phyloP scores from a whole-genome alignment of 2,329 filamentous ascomycete species.

The Fusarium nurragi region DNA sequence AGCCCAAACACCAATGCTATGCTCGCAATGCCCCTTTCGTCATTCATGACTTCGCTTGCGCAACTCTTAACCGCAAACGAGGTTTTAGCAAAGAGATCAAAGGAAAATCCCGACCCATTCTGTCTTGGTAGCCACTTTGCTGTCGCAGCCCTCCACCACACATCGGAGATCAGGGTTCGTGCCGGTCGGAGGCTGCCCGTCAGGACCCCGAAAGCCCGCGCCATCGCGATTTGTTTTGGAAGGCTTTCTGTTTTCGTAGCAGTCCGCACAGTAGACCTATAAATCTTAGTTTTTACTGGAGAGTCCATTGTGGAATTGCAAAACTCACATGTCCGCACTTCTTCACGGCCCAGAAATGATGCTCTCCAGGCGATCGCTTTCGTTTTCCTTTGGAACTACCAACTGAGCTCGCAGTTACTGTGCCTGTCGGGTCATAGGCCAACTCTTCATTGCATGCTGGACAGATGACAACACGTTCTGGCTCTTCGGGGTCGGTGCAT shows the following conservation, averaged over 20 bases:
- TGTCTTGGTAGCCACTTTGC: slow-evolving; percentile 62
- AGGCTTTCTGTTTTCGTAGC: slow-evolving; percentile 65
- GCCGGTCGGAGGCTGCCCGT: slow-evolving; percentile 41
- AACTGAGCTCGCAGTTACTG: slow-evolving; percentile 31
- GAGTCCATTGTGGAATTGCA: not conserved
- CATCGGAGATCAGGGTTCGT: slow-evolving; percentile 56
- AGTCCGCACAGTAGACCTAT: slow-evolving; percentile 71
- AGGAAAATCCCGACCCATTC: slow-evolving; percentile 71
- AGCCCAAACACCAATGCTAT: slow-evolving; percentile 35
- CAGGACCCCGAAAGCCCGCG: slow-evolving; percentile 52
- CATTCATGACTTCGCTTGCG: slow-evolving; percentile 29
- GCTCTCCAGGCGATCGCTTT: slow-evolving; percentile 68
- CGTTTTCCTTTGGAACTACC: slow-evolving; percentile 49
- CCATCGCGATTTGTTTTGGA: slow-evolving; percentile 47
- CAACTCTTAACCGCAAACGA: not conserved
- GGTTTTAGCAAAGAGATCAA: slow-evolving; percentile 48
- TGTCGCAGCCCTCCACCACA: slow-evolving; percentile 65
- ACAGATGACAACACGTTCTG: slow-evolving; percentile 80
- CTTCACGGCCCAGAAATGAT: slow-evolving; percentile 93
- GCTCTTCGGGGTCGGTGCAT: slow-evolving; percentile 52
- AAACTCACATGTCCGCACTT: slow-evolving; percentile 85
- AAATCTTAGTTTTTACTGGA: slow-evolving; percentile 1
- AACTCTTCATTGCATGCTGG: slow-evolving; percentile 88
- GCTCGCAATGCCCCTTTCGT: slow-evolving; percentile 21
- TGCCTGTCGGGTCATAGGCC: slow-evolving; percentile 70